phyloP scores from a whole-genome alignment of 768 basidiomycete species.

The Tylopilus sp. region DNA sequence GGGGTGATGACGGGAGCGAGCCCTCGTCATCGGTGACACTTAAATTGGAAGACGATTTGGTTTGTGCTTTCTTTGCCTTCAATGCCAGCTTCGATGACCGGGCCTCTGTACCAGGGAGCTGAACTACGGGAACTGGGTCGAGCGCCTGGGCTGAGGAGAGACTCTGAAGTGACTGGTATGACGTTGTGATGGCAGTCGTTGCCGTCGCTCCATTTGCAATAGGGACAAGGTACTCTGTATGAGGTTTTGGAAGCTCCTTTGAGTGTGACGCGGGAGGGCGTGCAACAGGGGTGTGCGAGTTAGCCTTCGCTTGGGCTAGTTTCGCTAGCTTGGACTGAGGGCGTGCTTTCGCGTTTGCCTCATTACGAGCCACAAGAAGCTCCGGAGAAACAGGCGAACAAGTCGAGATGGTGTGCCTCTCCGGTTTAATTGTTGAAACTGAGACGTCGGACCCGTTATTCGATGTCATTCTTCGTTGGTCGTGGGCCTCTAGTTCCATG shows the following conservation, averaged over 20 bases:
- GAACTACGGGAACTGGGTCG: conserved; percentile 21
- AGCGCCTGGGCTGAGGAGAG: conserved; percentile 39
- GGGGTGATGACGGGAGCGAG: conserved; percentile 37
- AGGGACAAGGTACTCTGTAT: conserved; percentile 70
- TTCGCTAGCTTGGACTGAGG: conserved; percentile 71
- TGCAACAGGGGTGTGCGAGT: conserved; percentile 18
- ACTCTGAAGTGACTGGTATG: conserved; percentile 68
- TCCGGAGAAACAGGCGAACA: conserved; percentile 20
- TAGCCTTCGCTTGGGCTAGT: conserved; percentile 60
- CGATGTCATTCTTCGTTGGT: conserved; percentile 25
- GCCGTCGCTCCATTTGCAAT: conserved; percentile 82
- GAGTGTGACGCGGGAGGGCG: conserved; percentile 30
- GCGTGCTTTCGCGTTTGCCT: conserved; percentile 28
- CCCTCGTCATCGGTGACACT: conserved; percentile 39
- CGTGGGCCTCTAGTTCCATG: conserved; percentile 55
- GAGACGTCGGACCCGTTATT: conserved; percentile 19
- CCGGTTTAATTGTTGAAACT: conserved; percentile 22
- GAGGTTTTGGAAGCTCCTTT: conserved; percentile 41
- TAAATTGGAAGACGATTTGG: conserved; percentile 36
- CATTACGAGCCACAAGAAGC: conserved; percentile 8
- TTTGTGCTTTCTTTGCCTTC: conserved; percentile 62
- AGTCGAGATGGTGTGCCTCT: conserved; percentile 19
- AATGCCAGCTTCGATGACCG: conserved; percentile 73
- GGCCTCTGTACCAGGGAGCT: conserved; percentile 31
- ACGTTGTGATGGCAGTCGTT: conserved; percentile 81